These are phyloP conservation scores for Herpetospermum pedunculosum DNA, from an alignment of 306 rosid genomes.

Conservation along the genomic window DNA sequence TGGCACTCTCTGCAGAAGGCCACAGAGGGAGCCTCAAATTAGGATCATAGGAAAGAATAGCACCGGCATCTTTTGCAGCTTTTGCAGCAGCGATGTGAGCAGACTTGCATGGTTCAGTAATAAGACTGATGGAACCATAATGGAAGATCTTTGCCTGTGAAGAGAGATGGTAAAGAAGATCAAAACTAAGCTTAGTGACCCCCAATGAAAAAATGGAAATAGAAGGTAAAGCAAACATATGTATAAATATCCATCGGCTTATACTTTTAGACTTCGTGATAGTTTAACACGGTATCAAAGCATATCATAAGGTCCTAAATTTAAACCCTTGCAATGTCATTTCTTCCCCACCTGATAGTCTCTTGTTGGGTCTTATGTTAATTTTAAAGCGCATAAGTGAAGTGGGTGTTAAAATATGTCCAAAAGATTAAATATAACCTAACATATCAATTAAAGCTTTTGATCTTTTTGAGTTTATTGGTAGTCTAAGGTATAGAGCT, in stretches of 20 bases:
- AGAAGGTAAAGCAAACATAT: background rate
- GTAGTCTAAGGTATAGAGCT: background rate
- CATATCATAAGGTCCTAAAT: background rate
- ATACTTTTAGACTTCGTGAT: background rate
- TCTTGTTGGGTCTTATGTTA: background rate
- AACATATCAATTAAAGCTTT: background rate
- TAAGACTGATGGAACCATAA: slow-evolving; percentile 91
- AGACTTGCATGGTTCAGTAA: slow-evolving; percentile 92
- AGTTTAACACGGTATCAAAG: background rate
- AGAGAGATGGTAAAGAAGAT: background rate
- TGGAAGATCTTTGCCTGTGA: slow-evolving; percentile 86
- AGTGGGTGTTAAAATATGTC: background rate
- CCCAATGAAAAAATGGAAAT: background rate
- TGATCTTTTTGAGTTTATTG: background rate
- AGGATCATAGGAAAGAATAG: slow-evolving; percentile 76
- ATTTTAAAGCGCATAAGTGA: background rate
- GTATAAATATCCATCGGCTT: background rate
- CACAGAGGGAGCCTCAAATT: slow-evolving; percentile 94
- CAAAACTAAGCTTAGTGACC: background rate
- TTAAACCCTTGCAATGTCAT: background rate
- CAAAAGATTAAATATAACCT: background rate
- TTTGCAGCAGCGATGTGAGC: slow-evolving; percentile 87
- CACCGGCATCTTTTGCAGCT: slow-evolving; percentile 91
- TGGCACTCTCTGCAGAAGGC: slow-evolving; percentile 82
- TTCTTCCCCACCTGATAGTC: background rate